Conservation (phyloP, 371 early-diverging fungal species). For the Mucor plumbeus region DNA sequence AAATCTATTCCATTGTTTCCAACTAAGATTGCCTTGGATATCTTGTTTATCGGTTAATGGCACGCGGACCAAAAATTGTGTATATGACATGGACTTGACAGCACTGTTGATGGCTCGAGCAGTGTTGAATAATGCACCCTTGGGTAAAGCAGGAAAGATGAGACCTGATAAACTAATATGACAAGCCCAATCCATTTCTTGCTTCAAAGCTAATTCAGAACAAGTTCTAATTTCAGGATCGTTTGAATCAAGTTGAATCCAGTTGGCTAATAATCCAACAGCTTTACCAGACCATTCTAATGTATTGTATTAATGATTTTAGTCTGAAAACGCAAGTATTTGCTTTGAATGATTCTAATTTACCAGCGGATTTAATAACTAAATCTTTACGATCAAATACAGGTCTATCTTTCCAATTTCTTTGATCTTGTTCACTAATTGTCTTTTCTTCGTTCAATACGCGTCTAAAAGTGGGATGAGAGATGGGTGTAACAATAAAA, state of each 20-base stretch:
- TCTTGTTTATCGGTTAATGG: constrained; percentile 39
- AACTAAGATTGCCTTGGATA: constrained; percentile 44
- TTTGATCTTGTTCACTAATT: constrained; percentile 15
- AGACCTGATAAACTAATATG: constrained; percentile 73
- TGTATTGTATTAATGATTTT: neutral
- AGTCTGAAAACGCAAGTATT: too few relatives aligned
- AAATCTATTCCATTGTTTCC: constrained; percentile 74
- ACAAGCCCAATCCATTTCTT: constrained; percentile 75
- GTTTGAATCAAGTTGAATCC: constrained; percentile 67
- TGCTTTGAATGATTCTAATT: neutral
- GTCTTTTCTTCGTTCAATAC: constrained; percentile 46
- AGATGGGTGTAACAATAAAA: constrained; percentile 65
- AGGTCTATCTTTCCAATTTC: constrained; percentile 46
- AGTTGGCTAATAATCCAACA: constrained; percentile 64
- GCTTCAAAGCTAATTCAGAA: constrained; percentile 70
- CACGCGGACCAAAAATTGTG: constrained; percentile 53
- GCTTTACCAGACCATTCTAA: constrained; percentile 55
- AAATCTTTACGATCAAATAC: constrained; percentile 54
- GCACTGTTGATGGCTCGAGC: constrained; percentile 59
- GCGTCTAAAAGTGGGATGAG: constrained; percentile 54
- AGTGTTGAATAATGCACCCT: constrained; percentile 54
- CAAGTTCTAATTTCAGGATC: constrained; percentile 55
- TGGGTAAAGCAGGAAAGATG: constrained; percentile 53
- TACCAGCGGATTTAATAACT: constrained; percentile 52
- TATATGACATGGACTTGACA: constrained; percentile 47